A percentile compares a stretch with the other conserved stretches of the same genome.
Evolutionary conservation across 2,329 filamentous ascomycete genomes (phyloP).

Genomic region (Pseudogymnoascus sp.): DNA sequence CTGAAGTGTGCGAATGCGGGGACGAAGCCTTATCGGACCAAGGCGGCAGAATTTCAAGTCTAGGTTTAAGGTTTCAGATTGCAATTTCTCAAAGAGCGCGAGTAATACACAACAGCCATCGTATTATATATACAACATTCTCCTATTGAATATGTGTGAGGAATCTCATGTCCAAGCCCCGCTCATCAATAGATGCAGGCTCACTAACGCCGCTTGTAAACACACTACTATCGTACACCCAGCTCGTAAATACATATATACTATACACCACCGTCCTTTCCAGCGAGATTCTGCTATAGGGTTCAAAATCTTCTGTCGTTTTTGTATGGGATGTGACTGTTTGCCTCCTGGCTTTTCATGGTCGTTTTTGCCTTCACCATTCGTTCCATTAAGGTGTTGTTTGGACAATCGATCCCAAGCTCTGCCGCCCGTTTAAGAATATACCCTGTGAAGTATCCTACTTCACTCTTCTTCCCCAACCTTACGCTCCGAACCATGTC

Average conservation of each 20-base stretch:
- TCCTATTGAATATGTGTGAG: not conserved
- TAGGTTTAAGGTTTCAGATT: constrained; percentile 6
- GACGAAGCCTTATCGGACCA: constrained; percentile 1
- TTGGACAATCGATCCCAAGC: constrained; percentile 62
- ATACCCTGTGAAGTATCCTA: constrained; percentile 85
- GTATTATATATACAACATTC: constrained; percentile 6
- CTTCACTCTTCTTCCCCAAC: constrained; percentile 58
- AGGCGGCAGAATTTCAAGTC: not conserved
- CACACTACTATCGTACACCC: constrained; percentile 4
- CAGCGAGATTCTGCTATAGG: not conserved
- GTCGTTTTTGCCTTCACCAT: constrained; percentile 64
- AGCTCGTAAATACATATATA: constrained; percentile 9
- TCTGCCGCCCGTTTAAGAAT: constrained; percentile 67
- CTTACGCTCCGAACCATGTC: constrained; percentile 60
- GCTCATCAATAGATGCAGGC: not conserved
- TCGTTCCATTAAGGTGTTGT: constrained; percentile 66
- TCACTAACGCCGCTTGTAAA: not conserved
- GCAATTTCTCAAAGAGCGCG: not conserved
- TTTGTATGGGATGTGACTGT: constrained; percentile 24
- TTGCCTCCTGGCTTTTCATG: constrained; percentile 21
- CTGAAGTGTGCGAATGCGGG: not conserved
- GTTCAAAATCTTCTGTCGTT: not conserved
- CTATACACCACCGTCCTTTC: not conserved
- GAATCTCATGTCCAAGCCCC: not conserved
- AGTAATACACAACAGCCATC: constrained; percentile 5